Base-by-base conservation (phyloP, 2,329 filamentous ascomycete species). In the Pseudonectria buxi region DNA sequence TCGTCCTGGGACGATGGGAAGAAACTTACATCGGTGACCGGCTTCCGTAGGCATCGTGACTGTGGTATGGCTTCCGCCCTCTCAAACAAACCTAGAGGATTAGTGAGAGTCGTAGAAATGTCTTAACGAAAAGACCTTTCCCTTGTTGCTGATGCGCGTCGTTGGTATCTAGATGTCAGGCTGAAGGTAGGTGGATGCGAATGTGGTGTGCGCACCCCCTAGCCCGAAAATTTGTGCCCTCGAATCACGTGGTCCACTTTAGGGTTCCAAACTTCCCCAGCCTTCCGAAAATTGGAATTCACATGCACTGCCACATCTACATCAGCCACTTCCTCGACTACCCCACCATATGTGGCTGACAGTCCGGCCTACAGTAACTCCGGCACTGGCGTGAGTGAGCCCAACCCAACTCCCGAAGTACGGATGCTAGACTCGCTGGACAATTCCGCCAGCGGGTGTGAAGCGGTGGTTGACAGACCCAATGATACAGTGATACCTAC, bases 1-100 rank as follows among this genome's bases (percentile, higher is more conserved):
- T 33, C 28, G 36, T 39, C 35, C 26, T 32, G 34, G 31, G 30
- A 34, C 33, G 33, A 35, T 16, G 32, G 38, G 29, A 44, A 46
- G 43, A 48, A 53, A 85, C 85, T 85, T 72, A 90, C 85, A 75
- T 83, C 85, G 80, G 81, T 89, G 83, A 72, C 84, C 84, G 65
- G 82, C 75, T 79, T 86, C 83, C 64, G 84, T 82, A 83, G 83
- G 78, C 85, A 92, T 92, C 69, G 78, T 88, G 81, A 71, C 69
- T 69, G 64, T 58, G 57, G 50, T 67, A 58, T 57, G 56, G 51
- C 59, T 61, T 61, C 59, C 60, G 57, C 59, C 60, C 65, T 66
- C 65, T 67, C 63, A 62, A 64, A 57, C 59, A 61, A 61, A 67
- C 61, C 63, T 57, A 61, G 55, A 52, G 59, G 55, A 57, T 59